Evolutionary conservation across 495 filamentous ascomycete genomes (phyloP), one percentile per base, ranked within the genome.

Genomic region (Annulohypoxylon maeteangense): DNA sequence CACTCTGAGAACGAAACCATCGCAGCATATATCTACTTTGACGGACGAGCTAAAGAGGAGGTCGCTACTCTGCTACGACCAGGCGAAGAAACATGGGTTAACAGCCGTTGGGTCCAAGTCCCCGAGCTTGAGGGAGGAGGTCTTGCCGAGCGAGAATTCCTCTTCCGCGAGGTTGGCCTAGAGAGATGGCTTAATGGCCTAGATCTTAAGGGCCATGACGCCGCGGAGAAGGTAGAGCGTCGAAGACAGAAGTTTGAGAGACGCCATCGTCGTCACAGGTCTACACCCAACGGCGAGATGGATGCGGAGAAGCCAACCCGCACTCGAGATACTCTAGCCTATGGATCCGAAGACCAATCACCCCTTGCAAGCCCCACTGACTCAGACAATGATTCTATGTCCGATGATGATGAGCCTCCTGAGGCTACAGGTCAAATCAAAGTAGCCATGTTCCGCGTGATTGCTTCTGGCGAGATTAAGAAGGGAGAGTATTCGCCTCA

Each of bases 81-180:
- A 18, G 96, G 96, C 44, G 95, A 98, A 70, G 95, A 99, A 80
- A 99, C 95, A 0, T 99, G 95, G 95, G 97, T 99, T 23, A 98
- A 97, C 71, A 97, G 94, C 8, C 85, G 95, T 76, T 99, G 95
- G 95, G 95, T 99, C 65, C 93, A 95, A 75, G 88, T 99, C 3
- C 93, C 94, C 1, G 89, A 92, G 10, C 91, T 91, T 1, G 95
- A 98, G 80, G 94, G 94, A 22, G 94, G 94, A 23, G 94, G 94
- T 12, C 89, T 99, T 29, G 95, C 95, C 50, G 95, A 99, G 83
- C 88, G 95, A 64, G 95, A 99, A 75, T 99, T 99, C 72, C 82
- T 98, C 59, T 99, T 99, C 81, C 92, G 95, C 48, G 95, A 99
- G 78, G 95, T 99, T 51, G 95, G 96, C 0, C 81, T 99, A 23